Evolutionary conservation across 495 filamentous ascomycete genomes (phyloP), one percentile per base, ranked within the genome.

Genomic region (Chaetomidium leptoderma): DNA sequence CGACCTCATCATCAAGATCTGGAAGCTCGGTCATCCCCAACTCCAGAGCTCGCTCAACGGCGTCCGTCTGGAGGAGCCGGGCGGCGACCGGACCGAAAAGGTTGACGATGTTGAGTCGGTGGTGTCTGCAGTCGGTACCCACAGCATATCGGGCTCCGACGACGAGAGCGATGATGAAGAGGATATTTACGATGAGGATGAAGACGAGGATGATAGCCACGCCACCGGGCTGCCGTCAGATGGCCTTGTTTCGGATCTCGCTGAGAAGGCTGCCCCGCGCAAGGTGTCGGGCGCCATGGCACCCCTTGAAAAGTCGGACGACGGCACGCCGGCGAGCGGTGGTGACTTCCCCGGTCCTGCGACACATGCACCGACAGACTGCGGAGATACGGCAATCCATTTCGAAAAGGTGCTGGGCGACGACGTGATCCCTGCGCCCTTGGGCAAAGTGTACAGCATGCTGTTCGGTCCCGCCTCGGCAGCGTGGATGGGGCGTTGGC

Each of bases 1-100:
- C 70, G 93, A 97, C 67, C 77, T 99, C 23, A 88, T 99, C 70
- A 87, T 97, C 67, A 91, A 91, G 47, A 97, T 99, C 54, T 99
- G 93, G 93, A 96, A 95, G 66, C 86, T 97, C 39, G 92, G 88
- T 32, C 93, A 97, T 67, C 92, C 95, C 7, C 85, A 87, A 59
- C 70, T 99, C 17, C 87, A 91, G 66, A 92, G 89, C 68, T 91
- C 89, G 30, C 76, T 91, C 7, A 96, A 96, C 60, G 92, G 93
- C 9, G 91, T 92, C 32, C 79, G 85, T 21, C 78, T 97, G 1
- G 85, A 87, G 53, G 86, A 87, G 50, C 80, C 86, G 30, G 89
- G 88, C 1, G 90, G 88, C 6, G 91, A 96, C 70, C 92, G 92
- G 71, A 95, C 90, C 5, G 90, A 93, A 63, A 95, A 95, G 72